These are phyloP conservation scores for Exophiala viscosa DNA, from an alignment of 2,329 filamentous ascomycete genomes.

Conservation along the genomic window DNA sequence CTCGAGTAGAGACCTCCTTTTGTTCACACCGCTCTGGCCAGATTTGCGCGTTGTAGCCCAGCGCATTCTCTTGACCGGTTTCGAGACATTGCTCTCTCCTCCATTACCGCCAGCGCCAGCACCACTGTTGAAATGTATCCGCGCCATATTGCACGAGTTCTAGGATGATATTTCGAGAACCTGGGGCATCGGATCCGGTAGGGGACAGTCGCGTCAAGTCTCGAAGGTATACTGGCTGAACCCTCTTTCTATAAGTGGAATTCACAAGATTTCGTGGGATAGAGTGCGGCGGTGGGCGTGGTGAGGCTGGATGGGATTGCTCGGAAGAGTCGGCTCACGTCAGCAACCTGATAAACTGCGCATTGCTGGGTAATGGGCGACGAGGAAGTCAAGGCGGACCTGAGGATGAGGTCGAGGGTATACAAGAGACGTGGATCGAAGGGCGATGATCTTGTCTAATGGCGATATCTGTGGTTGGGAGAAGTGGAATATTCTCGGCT, in stretches of 20 bases:
- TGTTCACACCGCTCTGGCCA: slow-evolving; percentile 69
- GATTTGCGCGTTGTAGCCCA: slow-evolving; percentile 93
- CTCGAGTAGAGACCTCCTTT: slow-evolving; percentile 77
- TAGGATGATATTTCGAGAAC: background rate
- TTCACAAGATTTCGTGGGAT: slow-evolving; percentile 5
- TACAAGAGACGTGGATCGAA: background rate
- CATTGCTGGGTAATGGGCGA: slow-evolving; percentile 14
- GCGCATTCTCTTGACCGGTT: slow-evolving; percentile 73
- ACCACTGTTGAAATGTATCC: slow-evolving; percentile 22
- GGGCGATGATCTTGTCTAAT: background rate
- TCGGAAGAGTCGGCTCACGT: slow-evolving; percentile 28
- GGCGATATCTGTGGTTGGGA: background rate
- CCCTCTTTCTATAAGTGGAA: background rate
- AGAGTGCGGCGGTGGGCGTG: slow-evolving; percentile 4
- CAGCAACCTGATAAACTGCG: slow-evolving; percentile 18
- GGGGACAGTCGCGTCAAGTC: background rate
- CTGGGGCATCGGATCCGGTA: background rate
- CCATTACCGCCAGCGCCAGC: background rate
- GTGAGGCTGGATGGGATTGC: slow-evolving; percentile 11
- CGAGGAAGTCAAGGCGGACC: slow-evolving; percentile 5
- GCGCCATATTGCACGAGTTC: slow-evolving; percentile 19
- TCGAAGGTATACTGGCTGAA: background rate
- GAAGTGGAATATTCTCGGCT: background rate
- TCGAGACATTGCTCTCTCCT: slow-evolving; percentile 49
- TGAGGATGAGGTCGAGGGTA: slow-evolving; percentile 6